phyloP scores from a whole-genome alignment of 306 rosid species.

The Glycine tomentella region DNA sequence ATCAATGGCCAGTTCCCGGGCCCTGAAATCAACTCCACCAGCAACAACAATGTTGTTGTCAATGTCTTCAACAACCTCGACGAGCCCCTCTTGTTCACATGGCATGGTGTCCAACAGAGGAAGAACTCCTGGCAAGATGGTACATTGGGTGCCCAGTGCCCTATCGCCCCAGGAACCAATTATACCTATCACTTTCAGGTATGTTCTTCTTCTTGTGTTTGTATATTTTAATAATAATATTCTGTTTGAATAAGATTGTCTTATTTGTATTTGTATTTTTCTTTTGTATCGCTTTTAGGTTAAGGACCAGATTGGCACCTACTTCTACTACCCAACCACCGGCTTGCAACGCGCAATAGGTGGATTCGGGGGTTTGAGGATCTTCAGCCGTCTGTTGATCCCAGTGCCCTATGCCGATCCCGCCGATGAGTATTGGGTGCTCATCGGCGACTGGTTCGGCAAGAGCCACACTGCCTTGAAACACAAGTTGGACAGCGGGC shows the following conservation, averaged over 20 bases:
- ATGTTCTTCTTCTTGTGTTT: no score
- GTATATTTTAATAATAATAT: no score
- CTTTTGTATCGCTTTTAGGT: constrained; percentile 13
- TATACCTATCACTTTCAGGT: constrained; percentile 75
- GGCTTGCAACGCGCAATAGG: constrained; percentile 70
- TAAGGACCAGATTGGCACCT: constrained; percentile 91
- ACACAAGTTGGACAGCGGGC: constrained; percentile 62
- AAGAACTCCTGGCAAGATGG: constrained; percentile 96
- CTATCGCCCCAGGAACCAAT: constrained; percentile 75
- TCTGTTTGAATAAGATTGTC: no score
- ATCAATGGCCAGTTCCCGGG: constrained; percentile 82
- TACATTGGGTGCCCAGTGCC: constrained; percentile 70
- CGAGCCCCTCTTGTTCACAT: constrained; percentile 81
- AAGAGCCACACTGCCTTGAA: constrained; percentile 65
- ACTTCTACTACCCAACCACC: constrained; percentile 66
- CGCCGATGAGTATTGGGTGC: constrained; percentile 73
- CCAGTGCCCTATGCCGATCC: constrained; percentile 90
- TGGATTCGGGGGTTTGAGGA: constrained; percentile 72
- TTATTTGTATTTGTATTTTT: no score
- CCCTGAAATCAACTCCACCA: constrained; percentile 73
- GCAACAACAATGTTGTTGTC: constrained; percentile 77
- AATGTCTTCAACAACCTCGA: constrained; percentile 79
- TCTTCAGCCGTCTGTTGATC: constrained; percentile 70
- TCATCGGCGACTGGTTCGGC: constrained; percentile 76
- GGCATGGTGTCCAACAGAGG: constrained; percentile 81